phyloP scores from a whole-genome alignment of 495 filamentous ascomycete genomes.

The Sordaria brevicollis region DNA sequence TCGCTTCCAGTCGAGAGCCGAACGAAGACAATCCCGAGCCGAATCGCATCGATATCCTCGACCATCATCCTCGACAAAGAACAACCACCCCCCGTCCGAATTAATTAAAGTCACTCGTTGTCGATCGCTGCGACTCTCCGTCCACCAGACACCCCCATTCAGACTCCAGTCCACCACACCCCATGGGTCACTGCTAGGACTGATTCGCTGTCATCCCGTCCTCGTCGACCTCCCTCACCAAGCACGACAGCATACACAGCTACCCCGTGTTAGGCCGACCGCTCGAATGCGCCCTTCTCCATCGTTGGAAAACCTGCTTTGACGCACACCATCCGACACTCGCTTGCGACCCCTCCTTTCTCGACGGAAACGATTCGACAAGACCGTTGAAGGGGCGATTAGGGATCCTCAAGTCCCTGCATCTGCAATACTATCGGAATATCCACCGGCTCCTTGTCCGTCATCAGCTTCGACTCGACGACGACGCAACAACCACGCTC shows the following conservation, averaged over 20 bases:
- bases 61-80: too few relatives aligned
- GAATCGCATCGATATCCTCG: background rate
- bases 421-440: constrained; percentile 3
- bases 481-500: background rate
- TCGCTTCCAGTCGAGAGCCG: background rate
- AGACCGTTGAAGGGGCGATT: background rate
- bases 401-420: background rate
- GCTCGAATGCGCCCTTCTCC: constrained; percentile 8
- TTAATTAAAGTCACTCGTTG: background rate
- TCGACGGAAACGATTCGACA: background rate
- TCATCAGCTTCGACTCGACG: background rate
- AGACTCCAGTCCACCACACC: background rate
- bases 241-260: background rate
- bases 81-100: background rate
- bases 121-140: background rate
- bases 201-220: background rate
- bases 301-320: constrained; percentile 15
- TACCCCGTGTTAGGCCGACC: background rate
- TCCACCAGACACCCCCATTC: background rate
- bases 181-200: background rate
- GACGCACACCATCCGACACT: constrained; percentile 12
- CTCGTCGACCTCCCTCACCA: background rate
- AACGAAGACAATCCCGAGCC: background rate
- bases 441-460: constrained; percentile 5
- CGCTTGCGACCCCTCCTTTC: constrained; percentile 4